These are phyloP conservation scores for Gomphus bonarii DNA, from an alignment of 1,284 basidiomycete species.

Conservation along the genomic window DNA sequence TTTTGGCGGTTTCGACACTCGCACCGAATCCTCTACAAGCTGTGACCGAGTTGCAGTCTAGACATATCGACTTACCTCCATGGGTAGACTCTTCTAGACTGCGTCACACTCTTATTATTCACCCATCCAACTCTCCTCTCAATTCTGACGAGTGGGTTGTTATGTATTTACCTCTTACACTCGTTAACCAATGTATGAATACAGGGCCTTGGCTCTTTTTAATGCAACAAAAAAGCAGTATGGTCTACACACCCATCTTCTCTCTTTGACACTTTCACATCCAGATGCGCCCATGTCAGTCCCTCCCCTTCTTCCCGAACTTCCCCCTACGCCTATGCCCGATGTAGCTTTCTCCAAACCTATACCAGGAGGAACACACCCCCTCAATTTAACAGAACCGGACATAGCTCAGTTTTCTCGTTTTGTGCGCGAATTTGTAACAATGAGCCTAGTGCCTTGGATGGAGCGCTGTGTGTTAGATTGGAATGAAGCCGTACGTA, in stretches of 20 bases:
- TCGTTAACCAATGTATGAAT: neutral
- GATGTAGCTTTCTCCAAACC: slow-evolving; percentile 14
- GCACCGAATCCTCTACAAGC: slow-evolving; percentile 69
- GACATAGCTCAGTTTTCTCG: slow-evolving; percentile 76
- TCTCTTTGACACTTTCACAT: slow-evolving; percentile 41
- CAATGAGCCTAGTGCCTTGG: slow-evolving; percentile 89
- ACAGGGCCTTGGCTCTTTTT: slow-evolving; percentile 61
- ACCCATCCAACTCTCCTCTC: slow-evolving; percentile 56
- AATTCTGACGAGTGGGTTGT: slow-evolving; percentile 65
- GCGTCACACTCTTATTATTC: slow-evolving; percentile 64
- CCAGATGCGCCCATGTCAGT: slow-evolving; percentile 52
- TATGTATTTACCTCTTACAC: neutral
- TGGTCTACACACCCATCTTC: slow-evolving; percentile 62
- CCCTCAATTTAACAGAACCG: slow-evolving; percentile 52
- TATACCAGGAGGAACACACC: slow-evolving; percentile 16
- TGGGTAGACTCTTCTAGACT: slow-evolving; percentile 68
- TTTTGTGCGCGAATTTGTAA: slow-evolving; percentile 84
- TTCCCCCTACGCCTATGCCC: slow-evolving; percentile 39
- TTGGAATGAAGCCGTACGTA: slow-evolving; percentile 80
- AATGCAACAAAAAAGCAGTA: slow-evolving; percentile 79
- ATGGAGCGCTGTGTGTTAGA: slow-evolving; percentile 92
- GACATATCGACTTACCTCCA: slow-evolving; percentile 51
- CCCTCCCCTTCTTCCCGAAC: slow-evolving; percentile 49
- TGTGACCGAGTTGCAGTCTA: slow-evolving; percentile 56
- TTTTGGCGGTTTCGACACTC: slow-evolving; percentile 67